These are phyloP conservation scores for Pseudogymnoascus destructans DNA, from an alignment of 2,329 filamentous ascomycete genomes.

Conservation along the genomic window DNA sequence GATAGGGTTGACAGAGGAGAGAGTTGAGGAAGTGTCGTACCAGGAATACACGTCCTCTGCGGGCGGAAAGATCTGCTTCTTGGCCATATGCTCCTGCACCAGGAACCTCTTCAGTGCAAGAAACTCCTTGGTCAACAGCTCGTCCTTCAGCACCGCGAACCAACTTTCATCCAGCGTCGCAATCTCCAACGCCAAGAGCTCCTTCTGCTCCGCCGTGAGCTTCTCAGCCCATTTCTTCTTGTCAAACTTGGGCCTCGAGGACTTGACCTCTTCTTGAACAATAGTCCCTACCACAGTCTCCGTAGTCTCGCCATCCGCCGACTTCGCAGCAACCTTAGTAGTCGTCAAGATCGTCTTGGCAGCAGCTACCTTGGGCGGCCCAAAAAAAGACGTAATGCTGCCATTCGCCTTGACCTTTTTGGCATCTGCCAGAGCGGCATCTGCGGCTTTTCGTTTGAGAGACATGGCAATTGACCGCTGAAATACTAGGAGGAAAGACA, in stretches of 20 bases:
- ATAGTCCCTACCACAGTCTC: constrained; percentile 13
- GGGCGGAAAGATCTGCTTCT: constrained; percentile 77
- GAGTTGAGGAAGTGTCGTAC: constrained; percentile 37
- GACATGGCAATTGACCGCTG: constrained; percentile 24
- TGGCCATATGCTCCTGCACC: constrained; percentile 57
- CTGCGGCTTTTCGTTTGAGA: constrained; percentile 54
- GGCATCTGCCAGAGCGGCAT: constrained; percentile 33
- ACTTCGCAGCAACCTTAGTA: constrained; percentile 16
- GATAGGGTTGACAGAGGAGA: constrained; percentile 10
- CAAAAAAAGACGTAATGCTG: constrained; percentile 85
- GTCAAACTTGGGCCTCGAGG: constrained; percentile 49
- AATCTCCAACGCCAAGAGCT: constrained; percentile 77
- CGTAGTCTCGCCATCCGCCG: background rate
- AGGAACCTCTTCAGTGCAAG: constrained; percentile 80
- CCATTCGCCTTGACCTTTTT: constrained; percentile 65
- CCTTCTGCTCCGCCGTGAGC: constrained; percentile 68
- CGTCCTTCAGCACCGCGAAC: constrained; percentile 79
- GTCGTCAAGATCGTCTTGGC: constrained; percentile 22
- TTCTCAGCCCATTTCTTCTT: constrained; percentile 80
- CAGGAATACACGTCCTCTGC: constrained; percentile 87
- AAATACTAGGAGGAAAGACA: constrained; percentile 17
- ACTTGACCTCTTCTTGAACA: constrained; percentile 10
- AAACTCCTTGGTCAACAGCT: constrained; percentile 67
- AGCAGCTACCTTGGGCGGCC: constrained; percentile 36
- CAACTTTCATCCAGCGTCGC: constrained; percentile 85